phyloP scores from a whole-genome alignment of 805 yeast species.

The Starmerella bombi region DNA sequence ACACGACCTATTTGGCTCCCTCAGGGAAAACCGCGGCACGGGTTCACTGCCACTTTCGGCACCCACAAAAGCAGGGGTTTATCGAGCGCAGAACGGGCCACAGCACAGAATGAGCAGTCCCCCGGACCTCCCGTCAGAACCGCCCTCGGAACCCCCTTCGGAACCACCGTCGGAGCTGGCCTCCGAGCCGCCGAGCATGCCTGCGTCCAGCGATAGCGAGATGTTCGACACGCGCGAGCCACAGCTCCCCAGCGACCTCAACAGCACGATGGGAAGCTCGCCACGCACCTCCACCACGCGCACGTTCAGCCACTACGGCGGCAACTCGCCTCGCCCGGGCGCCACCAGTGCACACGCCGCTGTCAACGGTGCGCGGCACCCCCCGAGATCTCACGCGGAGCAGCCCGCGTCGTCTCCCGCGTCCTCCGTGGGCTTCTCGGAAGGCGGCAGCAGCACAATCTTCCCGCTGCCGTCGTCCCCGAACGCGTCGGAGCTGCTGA shows the following conservation, averaged over 20 bases:
- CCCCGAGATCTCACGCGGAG: neutral
- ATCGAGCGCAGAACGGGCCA: too few species aligned
- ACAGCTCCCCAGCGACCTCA: constrained; percentile 15
- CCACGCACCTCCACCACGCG: constrained; percentile 2
- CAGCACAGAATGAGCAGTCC: too few species aligned
- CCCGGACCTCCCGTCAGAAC: constrained; percentile 3
- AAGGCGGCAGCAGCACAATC: constrained; percentile 5
- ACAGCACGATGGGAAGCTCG: constrained; percentile 16
- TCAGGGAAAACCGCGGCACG: too few species aligned
- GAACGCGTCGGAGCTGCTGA: constrained; percentile 5
- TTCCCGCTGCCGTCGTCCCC: constrained; percentile 16
- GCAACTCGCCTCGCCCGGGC: neutral
- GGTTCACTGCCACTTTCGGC: too few species aligned
- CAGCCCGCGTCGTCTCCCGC: constrained; percentile 15
- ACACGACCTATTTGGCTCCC: too few species aligned
- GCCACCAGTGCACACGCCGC: neutral
- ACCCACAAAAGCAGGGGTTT: too few species aligned
- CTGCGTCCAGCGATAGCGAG: neutral
- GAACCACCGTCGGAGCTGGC: constrained; percentile 11
- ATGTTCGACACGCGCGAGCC: neutral
- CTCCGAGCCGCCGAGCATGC: constrained; percentile 6
- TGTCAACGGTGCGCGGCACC: neutral
- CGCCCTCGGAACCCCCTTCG: constrained; percentile 10
- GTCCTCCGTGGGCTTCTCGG: constrained; percentile 14
- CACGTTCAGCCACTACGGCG: neutral